Evolutionary conservation across 2,329 filamentous ascomycete genomes (phyloP), one percentile per base, ranked within the genome.

Genomic region (Paraconiothyrium brasiliense): DNA sequence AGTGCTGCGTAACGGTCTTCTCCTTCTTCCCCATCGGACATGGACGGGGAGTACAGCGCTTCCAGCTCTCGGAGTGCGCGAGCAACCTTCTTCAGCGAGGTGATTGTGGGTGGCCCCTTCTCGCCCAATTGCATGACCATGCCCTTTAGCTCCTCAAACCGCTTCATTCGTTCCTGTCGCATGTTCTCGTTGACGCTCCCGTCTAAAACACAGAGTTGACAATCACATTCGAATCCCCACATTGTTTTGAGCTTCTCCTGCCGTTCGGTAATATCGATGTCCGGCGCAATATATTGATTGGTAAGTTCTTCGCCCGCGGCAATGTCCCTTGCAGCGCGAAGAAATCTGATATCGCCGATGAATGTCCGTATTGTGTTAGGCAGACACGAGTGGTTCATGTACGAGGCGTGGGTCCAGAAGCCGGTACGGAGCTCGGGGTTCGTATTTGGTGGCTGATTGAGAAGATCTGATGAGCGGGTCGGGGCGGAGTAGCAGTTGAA

Each of bases 401-500:
- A 81, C 0, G 80, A 76, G 0, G 78, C 76, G 20, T 76, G 69
- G 4, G 76, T 69, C 80, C 80, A 83, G 56, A 83, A 69, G 6
- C 81, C 81, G 51, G 70, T 71, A 10, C 68, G 64, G 1, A 71
- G 54, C 35, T 68, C 61, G 0, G 64, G 62, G 39, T 66, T 64
- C 5, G 60, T 43, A 43, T 64, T 64, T 24, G 61, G 63, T 9
- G 57, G 59, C 24, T 62, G 54, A 7, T 54, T 56, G 14, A 71
- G 51, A 8, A 71, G 54, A 35, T 70, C 66, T 2, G 65, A 39
- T 11, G 68, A 70, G 27, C 66, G 66, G 4, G 62, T 63, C 2
- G 69, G 70, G 35, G 74, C 79, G 0, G 79, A 80, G 54, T 86
- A 86, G 61, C 64, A 66, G 64, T 87, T 87, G 9, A 81, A 66